Conservation (phyloP, 2,329 filamentous ascomycete genomes). For the Pestalotiopsis sp. region DNA sequence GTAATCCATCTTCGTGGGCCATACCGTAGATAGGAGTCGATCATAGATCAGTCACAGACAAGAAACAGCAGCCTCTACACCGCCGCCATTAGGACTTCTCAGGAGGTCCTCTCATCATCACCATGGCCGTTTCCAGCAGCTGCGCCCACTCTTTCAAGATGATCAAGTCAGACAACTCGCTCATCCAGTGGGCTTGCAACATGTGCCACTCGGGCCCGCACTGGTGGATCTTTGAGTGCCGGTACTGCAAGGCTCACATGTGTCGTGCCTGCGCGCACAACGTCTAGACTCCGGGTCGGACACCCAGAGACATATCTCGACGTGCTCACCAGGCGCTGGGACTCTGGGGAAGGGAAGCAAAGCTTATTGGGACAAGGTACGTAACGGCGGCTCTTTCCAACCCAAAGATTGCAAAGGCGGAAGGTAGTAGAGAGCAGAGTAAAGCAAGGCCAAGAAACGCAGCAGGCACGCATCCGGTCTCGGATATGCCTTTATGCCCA, state of each 20-base stretch:
- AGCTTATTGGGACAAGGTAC: background rate
- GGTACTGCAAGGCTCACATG: slow-evolving; percentile 68
- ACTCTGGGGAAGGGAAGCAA: background rate
- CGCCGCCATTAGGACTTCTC: background rate
- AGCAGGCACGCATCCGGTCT: background rate
- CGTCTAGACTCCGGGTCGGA: slow-evolving; percentile 28
- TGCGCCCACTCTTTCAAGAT: slow-evolving; percentile 67
- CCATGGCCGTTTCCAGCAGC: slow-evolving; percentile 56
- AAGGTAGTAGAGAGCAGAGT: background rate
- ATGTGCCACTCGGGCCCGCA: slow-evolving; percentile 66
- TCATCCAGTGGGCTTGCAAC: slow-evolving; percentile 68
- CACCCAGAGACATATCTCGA: background rate
- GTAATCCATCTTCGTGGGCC: background rate
- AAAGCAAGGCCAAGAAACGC: background rate
- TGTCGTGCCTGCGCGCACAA: slow-evolving; percentile 61
- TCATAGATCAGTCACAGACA: background rate
- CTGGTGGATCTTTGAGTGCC: slow-evolving; percentile 71
- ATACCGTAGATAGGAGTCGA: background rate
- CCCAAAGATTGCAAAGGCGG: background rate
- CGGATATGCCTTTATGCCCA: background rate
- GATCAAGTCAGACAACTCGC: slow-evolving; percentile 67
- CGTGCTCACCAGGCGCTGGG: background rate
- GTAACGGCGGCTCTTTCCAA: background rate
- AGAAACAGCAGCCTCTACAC: background rate
- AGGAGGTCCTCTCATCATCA: slow-evolving; percentile 21